These are phyloP conservation scores for Phytophthora crassamura DNA, from an alignment of 352 stramenopile species.

Conservation along the genomic window DNA sequence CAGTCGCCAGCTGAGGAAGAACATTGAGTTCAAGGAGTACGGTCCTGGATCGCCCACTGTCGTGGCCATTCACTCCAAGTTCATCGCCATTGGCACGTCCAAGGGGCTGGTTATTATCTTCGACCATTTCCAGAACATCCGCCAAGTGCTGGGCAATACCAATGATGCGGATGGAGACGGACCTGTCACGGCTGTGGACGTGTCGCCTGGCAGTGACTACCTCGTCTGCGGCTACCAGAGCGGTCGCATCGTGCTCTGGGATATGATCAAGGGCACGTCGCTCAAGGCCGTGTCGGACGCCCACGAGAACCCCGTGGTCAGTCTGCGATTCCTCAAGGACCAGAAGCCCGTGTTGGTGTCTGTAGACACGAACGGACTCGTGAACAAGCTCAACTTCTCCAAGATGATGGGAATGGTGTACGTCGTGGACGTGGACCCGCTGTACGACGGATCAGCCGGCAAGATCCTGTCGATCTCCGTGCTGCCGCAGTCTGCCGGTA, in stretches of 20 bases:
- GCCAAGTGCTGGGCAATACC: conserved; percentile 89
- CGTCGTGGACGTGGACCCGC: conserved; percentile 93
- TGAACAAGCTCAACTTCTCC: conserved; percentile 95
- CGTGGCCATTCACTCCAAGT: conserved; percentile 96
- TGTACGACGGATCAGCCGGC: conserved; percentile 94
- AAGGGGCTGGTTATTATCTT: conserved; percentile 95
- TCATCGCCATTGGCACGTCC: conserved; percentile 97
- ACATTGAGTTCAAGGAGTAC: conserved; percentile 93
- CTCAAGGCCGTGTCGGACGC: conserved; percentile 93
- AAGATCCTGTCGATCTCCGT: conserved; percentile 87
- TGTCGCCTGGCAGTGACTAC: conserved; percentile 89
- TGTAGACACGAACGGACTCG: conserved; percentile 89
- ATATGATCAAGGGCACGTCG: conserved; percentile 94
- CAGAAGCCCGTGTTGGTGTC: conserved; percentile 87
- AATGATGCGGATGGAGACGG: conserved; percentile 77
- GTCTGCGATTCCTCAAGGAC: conserved; percentile 86
- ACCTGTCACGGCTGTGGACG: conserved; percentile 88
- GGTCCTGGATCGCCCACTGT: conserved; percentile 92
- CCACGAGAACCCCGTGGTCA: conserved; percentile 89
- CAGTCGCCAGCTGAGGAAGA: conserved; percentile 91
- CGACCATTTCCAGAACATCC: conserved; percentile 96
- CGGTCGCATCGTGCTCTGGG: conserved; percentile 95
- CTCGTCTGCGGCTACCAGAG: conserved; percentile 94
- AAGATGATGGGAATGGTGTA: conserved; percentile 96
- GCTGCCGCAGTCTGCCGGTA: conserved; percentile 77